These are phyloP conservation scores for Phylloboletellus chloephorus DNA, from an alignment of 1,284 basidiomycete species.

Conservation along the genomic window DNA sequence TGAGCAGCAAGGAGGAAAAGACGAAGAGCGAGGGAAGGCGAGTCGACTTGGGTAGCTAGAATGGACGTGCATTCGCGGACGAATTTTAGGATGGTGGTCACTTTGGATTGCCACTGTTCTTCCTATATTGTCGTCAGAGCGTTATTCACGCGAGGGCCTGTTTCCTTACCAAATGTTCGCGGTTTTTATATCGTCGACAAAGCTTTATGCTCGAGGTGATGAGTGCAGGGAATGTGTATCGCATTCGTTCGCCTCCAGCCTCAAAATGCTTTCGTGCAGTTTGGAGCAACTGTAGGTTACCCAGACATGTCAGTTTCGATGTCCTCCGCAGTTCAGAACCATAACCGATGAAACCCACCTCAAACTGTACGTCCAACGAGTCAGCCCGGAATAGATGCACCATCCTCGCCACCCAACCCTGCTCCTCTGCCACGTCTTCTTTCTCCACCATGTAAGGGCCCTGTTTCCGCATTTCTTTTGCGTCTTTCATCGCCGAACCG, in stretches of 20 bases:
- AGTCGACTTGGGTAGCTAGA: constrained; percentile 86
- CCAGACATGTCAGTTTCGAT: constrained; percentile 1
- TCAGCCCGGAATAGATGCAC: constrained; percentile 89
- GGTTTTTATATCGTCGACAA: constrained; percentile 80
- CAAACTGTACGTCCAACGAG: constrained; percentile 78
- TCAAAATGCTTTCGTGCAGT: constrained; percentile 83
- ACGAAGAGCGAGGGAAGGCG: constrained; percentile 82
- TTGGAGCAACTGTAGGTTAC: constrained; percentile 66
- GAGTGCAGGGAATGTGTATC: constrained; percentile 90
- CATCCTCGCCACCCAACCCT: constrained; percentile 96
- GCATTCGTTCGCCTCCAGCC: constrained; percentile 88
- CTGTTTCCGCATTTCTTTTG: constrained; percentile 51
- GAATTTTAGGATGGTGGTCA: constrained; percentile 84
- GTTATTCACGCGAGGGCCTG: too few relatives aligned
- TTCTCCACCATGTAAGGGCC: constrained; percentile 59
- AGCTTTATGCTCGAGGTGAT: constrained; percentile 89
- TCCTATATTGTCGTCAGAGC: constrained; percentile 43
- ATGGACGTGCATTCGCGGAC: constrained; percentile 87
- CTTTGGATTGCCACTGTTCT: constrained; percentile 77
- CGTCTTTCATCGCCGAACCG: constrained; percentile 31
- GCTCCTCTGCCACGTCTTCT: constrained; percentile 92
- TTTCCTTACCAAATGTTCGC: constrained; percentile 52
- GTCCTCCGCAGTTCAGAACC: not conserved
- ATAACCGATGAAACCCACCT: constrained; percentile 47
- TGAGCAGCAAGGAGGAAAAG: constrained; percentile 93